phyloP scores from a whole-genome alignment of 306 rosid genomes.

The Cotoneaster glaucophyllus region DNA sequence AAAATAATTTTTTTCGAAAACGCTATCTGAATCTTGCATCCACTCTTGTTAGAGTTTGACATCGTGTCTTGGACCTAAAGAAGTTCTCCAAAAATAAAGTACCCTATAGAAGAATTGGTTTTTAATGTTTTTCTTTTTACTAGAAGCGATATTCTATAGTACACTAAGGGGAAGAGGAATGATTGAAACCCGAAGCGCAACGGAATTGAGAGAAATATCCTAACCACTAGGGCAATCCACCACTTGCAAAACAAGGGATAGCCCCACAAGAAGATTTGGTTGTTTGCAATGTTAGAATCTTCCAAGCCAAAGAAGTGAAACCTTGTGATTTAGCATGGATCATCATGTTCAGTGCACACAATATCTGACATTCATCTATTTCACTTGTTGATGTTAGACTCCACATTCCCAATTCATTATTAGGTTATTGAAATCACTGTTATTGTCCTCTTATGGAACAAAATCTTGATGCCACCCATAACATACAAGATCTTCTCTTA shows the following conservation, averaged over 20 bases:
- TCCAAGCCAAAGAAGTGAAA: not conserved
- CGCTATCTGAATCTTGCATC: not conserved
- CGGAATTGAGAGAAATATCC: accelerated
- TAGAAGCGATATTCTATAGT: too few relatives aligned
- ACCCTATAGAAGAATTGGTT: too few relatives aligned
- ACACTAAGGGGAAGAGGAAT: too few relatives aligned
- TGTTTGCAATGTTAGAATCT: not conserved
- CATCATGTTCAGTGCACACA: not conserved
- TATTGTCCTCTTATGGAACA: conserved; percentile 3
- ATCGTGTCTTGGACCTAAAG: too few relatives aligned
- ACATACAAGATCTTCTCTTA: not conserved
- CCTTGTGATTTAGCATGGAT: not conserved
- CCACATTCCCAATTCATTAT: not conserved
- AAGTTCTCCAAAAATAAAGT: too few relatives aligned
- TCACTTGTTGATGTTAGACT: not conserved
- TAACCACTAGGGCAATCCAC: not conserved
- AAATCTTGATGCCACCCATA: not conserved
- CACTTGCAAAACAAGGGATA: not conserved
- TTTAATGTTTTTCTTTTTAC: too few relatives aligned
- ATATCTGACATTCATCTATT: not conserved
- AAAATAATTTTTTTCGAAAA: not conserved
- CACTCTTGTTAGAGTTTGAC: not conserved
- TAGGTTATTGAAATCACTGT: not conserved
- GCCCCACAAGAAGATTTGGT: not conserved
- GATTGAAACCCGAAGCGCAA: too few relatives aligned